Base-by-base conservation (phyloP, 1,139 yeast genomes). In the Scheffersomyces segobiensis region DNA sequence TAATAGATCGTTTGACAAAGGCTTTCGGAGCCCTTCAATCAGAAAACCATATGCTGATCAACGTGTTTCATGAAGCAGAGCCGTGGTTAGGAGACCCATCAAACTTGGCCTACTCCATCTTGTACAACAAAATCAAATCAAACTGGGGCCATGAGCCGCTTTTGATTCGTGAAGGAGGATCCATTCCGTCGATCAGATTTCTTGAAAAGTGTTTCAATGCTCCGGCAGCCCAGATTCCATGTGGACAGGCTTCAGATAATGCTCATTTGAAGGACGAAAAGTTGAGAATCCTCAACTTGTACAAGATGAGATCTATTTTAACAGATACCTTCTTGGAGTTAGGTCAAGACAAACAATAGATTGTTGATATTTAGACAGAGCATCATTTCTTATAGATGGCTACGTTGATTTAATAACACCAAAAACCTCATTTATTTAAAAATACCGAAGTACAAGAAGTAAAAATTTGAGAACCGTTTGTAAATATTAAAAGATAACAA, bases 171-270 rank as follows among this genome's bases (percentile, higher is more conserved):
- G 99, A 95, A 76, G 99, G 99, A 60, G 99, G 99, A 0, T 91
- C 97, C 0, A 93, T 95, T 69, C 98, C 99, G 1, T 88, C 95
- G 17, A 87, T 96, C 7, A 76, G 98, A 60, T 89, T 89, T 62
- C 77, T 95, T 64, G 99, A 95, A 67, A 90, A 89, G 70, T 81
- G 84, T 20, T 90, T 95, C 65, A 73, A 82, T 56, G 97, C 98
- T 1, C 91, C 92, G 21, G 98, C 98, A 1, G 97, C 95, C 0
- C 98, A 95, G 72, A 85, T 95, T 50, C 99, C 99, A 1, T 92
- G 98, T 71, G 99, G 99, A 0, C 99, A 95, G 75, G 85, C 96
- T 0, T 87, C 96, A 54, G 99, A 95, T 71, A 92, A 92, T 69
- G 98, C 98, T 1, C 99, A 95, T 77, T 81, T 95, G 67, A 87